Base-by-base conservation (phyloP, 805 yeast genomes). In the Saccharomycopsis javanensis region DNA sequence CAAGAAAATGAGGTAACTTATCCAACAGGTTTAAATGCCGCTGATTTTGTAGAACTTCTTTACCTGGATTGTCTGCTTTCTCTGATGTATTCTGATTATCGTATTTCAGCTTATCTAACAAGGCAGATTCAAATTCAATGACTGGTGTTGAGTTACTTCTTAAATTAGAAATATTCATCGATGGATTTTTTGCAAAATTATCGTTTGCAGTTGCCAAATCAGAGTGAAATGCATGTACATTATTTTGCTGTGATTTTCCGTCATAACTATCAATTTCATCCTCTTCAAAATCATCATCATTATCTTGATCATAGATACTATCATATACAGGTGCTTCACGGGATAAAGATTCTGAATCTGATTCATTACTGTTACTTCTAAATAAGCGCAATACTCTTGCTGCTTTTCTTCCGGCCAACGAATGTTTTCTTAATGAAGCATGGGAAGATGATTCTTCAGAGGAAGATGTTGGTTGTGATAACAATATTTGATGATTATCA, bases 381-480 rank as follows among this genome's bases (percentile, higher is more conserved):
- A 82, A 82, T 13, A 82, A 67, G 50, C 85, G 69, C 25, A 82
- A 67, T 1, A 84, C 78, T 54, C 78, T 72, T 11, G 85, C 84
- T 0, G 84, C 84, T 54, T 57, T 57, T 50, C 60, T 35, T 5
- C 60, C 60, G 1, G 55, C 60, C 18, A 57, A 48, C 10, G 51
- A 34, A 52, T 18, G 46, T 23, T 48, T 48, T 23, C 20, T 35
- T 20, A 15, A 20, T 18, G 23, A 7, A 10, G 15, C 5, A 20
- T 42, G 7, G 3, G 48, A 4, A n/a, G 48, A 42, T n/a, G 48
- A 2, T 10, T 15, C 15, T 42, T 27, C 15, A 20, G 48, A 42
- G 13, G 48, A 20, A 8, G 48, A 42, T 11, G 23, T 25, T n/a
- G 48, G 25, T 42, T 13, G 25, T 20, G 48, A 15, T 20, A 20